Base-by-base conservation (phyloP, 2,329 filamentous ascomycete genomes). In the Septoria linicola region DNA sequence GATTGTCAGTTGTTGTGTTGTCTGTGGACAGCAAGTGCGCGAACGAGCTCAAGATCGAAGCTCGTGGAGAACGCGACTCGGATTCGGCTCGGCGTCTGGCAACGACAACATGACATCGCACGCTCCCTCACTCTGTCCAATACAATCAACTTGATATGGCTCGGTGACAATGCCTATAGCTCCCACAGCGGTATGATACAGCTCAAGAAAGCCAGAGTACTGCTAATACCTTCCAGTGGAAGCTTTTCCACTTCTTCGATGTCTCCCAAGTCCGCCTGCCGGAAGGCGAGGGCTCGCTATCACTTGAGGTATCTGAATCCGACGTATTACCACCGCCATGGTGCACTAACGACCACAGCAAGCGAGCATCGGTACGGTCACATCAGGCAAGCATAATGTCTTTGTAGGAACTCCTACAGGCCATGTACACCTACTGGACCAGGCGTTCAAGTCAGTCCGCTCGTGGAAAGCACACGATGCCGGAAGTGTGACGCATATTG, bases 211-310 rank as follows among this genome's bases (percentile, higher is more conserved):
- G 32, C 14, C 5, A 32, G 14, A 37, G 7, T 32, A 1, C 34
- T 16, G 35, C 42, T 52, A 10, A 59, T 10, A 42, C 50, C 40
- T 21, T 20, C 43, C 59, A 96, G 92, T 97, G 93, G 92, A 96
- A 96, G 87, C 85, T 87, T 63, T 99, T 99, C 77, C 91, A 95
- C 80, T 99, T 99, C 84, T 97, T 99, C 81, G 89, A 96, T 74
- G 89, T 95, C 71, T 84, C 84, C 69, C 85, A 88, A 69, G 84
- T 96, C 71, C 83, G 86, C 67, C 80, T 91, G 64, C 81, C 80
- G 62, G 87, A 95, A 70, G 85, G 86, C 66, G 89, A 95, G 68
- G 86, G 83, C 68, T 83, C 84, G 27, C 50, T 66, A 37, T 52
- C 60, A 39, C 59, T 68, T 63, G 62, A 73, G 65, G 63, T 62